A percentile compares a stretch with the other conserved stretches of the same genome.
Conservation (phyloP, 305 asterid genomes). For the Lippia alba region DNA sequence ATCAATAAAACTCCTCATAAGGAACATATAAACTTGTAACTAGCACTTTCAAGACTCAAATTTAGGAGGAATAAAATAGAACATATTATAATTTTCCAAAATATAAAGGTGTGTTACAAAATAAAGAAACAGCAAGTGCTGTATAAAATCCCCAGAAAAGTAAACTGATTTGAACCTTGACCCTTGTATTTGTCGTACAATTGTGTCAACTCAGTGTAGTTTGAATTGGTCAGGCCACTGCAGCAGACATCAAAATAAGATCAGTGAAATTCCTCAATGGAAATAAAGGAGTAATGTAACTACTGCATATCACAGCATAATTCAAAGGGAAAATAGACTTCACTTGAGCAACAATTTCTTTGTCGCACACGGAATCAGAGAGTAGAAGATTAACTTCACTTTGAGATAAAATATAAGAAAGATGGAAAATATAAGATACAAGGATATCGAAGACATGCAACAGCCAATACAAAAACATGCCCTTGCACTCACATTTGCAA, state of each 20-base stretch:
- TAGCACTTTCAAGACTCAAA: constrained; percentile 8
- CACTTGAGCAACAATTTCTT: too few relatives aligned
- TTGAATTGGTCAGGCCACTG: constrained; percentile 91
- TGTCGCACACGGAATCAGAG: too few relatives aligned
- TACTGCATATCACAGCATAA: neutral
- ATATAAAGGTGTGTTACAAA: neutral
- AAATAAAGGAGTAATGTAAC: constrained; percentile 14
- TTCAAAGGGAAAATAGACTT: neutral
- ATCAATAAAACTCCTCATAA: too few relatives aligned
- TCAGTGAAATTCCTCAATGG: neutral
- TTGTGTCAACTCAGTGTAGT: constrained; percentile 74
- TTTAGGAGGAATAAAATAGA: constrained; percentile 1
- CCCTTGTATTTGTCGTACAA: constrained; percentile 77
- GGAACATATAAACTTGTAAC: neutral
- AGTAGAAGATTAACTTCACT: too few relatives aligned
- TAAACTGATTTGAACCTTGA: constrained; percentile 55
- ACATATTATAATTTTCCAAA: neutral
- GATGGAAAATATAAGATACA: too few relatives aligned
- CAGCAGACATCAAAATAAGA: constrained; percentile 37
- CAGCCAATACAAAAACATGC: too few relatives aligned
- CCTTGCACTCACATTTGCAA: too few relatives aligned
- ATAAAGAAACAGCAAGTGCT: neutral
- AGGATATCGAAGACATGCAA: too few relatives aligned
- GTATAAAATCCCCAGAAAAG: constrained; percentile 1
- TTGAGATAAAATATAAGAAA: too few relatives aligned